Base-by-base conservation (phyloP, 1,139 yeast species). In the Eremothecium coryli region DNA sequence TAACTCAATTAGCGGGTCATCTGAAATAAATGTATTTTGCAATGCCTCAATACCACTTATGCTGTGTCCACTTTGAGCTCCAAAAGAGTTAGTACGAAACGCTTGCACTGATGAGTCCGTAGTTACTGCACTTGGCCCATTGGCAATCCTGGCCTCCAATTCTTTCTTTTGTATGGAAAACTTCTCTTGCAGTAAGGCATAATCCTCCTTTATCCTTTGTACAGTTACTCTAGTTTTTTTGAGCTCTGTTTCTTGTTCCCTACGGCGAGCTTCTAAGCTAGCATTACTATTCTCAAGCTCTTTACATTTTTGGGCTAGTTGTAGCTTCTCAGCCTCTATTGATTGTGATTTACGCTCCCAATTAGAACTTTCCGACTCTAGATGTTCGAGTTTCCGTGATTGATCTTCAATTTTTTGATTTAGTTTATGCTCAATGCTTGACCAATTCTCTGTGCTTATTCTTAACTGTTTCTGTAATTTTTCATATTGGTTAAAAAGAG, bases 401-500 rank as follows among this genome's bases (percentile, higher is more conserved):
- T 78, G 57, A 23, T 58, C 57, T 16, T 70, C 64, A 6, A 76
- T 61, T 38, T 72, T 71, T 11, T 57, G 50, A 32, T 68, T 61
- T 36, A 79, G 56, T 23, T 68, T 65, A 18, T 71, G 60, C 48
- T 81, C 88, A 24, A 76, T 69, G 10, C 68, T 62, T 34, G 72
- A 69, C 85, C 86, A 80, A 49, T 73, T 76, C 37, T 72, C 76
- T 35, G 72, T 72, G 0, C 86, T 80, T 15, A 75, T 68, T 5
- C 44, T 41, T 7, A 53, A 39, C 29, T 54, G 52, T 9, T 41
- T 39, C 26, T 45, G 49, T 9, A 50, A 26, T 2, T 29, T 21
- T 11, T 76, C 64, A 49, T 77, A 79, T 48, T 79, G 86, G 8
- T 72, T 64, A 47, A 77, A 82, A 18, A 80, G 53, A 15, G 66